Percentiles rank a stretch among this genome's conserved stretches.
These are phyloP conservation scores for Panellus pusillus DNA, from an alignment of 768 basidiomycete genomes.

Conservation along the genomic window DNA sequence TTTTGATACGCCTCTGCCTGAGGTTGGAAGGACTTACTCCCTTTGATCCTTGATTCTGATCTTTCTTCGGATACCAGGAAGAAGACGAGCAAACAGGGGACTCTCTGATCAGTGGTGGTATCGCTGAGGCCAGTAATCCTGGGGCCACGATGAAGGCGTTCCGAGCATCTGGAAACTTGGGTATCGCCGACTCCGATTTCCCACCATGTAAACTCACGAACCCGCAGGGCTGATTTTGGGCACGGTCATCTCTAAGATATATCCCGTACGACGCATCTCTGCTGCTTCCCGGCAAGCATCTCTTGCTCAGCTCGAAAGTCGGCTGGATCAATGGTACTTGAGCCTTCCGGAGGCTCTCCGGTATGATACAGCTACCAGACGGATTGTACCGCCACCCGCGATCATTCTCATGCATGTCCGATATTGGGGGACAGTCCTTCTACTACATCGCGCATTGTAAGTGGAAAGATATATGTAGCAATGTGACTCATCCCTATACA, in stretches of 20 bases:
- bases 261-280: conserved; percentile 61
- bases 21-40: conserved; percentile 36
- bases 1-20: conserved; percentile 66
- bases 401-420: conserved; percentile 69
- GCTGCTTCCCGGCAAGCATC: conserved; percentile 47
- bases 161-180: conserved; percentile 52
- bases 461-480: conserved; percentile 28
- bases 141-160: conserved; percentile 12
- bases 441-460: conserved; percentile 80
- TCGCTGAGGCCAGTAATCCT: conserved; percentile 5
- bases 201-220: background rate
- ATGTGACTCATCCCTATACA: conserved; percentile 27
- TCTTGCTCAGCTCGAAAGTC: conserved; percentile 58
- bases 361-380: conserved; percentile 56
- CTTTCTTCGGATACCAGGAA: conserved; percentile 38
- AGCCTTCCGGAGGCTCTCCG: conserved; percentile 63
- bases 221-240: conserved; percentile 63
- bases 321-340: conserved; percentile 74
- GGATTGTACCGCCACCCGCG: conserved; percentile 58
- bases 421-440: conserved; percentile 74
- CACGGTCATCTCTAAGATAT: conserved; percentile 63
- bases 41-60: conserved; percentile 1
- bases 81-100: conserved; percentile 61
- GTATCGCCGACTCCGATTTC: conserved; percentile 38
- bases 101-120: conserved; percentile 39